Evolutionary conservation across 495 filamentous ascomycete species (phyloP).

Genomic region (Penicillium canescens): DNA sequence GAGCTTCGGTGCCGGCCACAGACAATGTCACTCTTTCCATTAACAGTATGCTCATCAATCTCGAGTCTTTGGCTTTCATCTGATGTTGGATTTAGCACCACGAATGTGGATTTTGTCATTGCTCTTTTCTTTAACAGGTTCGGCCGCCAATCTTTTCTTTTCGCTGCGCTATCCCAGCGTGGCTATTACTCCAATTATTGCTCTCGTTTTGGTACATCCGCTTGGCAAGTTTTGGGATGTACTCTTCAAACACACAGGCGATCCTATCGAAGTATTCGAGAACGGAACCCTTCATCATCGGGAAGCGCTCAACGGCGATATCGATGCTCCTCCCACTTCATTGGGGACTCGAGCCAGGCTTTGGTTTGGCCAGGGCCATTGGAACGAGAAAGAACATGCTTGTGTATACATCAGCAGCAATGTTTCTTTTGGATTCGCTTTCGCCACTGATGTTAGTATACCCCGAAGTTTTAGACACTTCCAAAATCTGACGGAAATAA

Average conservation of each 20-base stretch:
- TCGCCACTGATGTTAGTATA: constrained; percentile 53
- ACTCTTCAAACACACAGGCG: constrained; percentile 59
- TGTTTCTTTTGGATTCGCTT: constrained; percentile 88
- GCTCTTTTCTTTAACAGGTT: constrained; percentile 76
- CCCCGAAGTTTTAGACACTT: not conserved
- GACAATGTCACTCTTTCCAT: constrained; percentile 75
- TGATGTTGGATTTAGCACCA: constrained; percentile 44
- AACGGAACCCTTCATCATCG: constrained; percentile 29
- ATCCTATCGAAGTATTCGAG: constrained; percentile 56
- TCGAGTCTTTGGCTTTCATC: not conserved
- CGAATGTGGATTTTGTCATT: constrained; percentile 82
- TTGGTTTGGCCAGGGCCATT: constrained; percentile 77
- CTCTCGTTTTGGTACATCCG: constrained; percentile 77
- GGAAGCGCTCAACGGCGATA: constrained; percentile 15
- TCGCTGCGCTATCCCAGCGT: constrained; percentile 87
- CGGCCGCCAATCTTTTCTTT: constrained; percentile 79
- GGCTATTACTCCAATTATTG: constrained; percentile 82
- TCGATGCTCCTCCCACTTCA: constrained; percentile 8
- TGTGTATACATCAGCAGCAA: constrained; percentile 89
- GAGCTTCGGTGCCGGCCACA: constrained; percentile 71
- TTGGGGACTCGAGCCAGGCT: constrained; percentile 44
- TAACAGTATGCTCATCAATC: constrained; percentile 48
- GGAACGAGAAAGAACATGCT: constrained; percentile 86
- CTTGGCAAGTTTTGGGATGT: constrained; percentile 78
- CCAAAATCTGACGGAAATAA: not conserved